Evolutionary conservation across 2,329 filamentous ascomycete genomes (phyloP).

Genomic region (Apiospora marii): DNA sequence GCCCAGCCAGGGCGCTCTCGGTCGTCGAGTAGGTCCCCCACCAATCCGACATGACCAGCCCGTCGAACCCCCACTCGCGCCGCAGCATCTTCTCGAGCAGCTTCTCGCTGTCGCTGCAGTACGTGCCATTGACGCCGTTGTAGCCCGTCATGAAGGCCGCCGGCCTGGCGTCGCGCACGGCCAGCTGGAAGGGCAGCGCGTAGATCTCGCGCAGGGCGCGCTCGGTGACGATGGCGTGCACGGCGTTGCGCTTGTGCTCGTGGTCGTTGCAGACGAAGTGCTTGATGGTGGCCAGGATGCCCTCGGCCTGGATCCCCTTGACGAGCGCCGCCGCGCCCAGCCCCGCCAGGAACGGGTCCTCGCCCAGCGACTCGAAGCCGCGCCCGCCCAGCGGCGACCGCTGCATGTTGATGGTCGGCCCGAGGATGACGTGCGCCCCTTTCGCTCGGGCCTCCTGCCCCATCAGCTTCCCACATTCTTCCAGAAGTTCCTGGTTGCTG

Average conservation of each 20-base stretch:
- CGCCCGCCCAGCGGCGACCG: slow-evolving; percentile 66
- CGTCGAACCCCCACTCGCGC: slow-evolving; percentile 65
- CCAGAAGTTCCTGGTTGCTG: slow-evolving; percentile 57
- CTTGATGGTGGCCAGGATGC: slow-evolving; percentile 65
- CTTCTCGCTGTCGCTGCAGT: slow-evolving; percentile 61
- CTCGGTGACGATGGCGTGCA: slow-evolving; percentile 62
- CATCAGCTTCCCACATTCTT: slow-evolving; percentile 59
- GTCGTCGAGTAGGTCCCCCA: slow-evolving; percentile 64
- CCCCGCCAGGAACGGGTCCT: slow-evolving; percentile 65
- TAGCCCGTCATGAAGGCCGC: slow-evolving; percentile 67
- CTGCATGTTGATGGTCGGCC: slow-evolving; percentile 71
- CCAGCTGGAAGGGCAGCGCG: slow-evolving; percentile 64
- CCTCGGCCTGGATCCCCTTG: slow-evolving; percentile 62
- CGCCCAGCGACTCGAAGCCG: slow-evolving; percentile 66
- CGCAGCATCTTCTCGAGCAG: slow-evolving; percentile 60
- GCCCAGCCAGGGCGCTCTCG: slow-evolving; percentile 57
- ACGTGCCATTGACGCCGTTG: slow-evolving; percentile 65
- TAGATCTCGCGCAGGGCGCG: slow-evolving; percentile 67
- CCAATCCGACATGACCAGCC: slow-evolving; percentile 68
- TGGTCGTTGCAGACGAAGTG: slow-evolving; percentile 70
- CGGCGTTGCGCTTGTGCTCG: slow-evolving; percentile 64
- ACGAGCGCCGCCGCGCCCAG: slow-evolving; percentile 61
- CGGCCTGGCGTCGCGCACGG: slow-evolving; percentile 58
- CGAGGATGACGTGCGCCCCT: slow-evolving; percentile 65
- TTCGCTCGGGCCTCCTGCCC: slow-evolving; percentile 62